These are phyloP conservation scores for Suillus decipiens DNA, from an alignment of 768 basidiomycete species.

Conservation along the genomic window DNA sequence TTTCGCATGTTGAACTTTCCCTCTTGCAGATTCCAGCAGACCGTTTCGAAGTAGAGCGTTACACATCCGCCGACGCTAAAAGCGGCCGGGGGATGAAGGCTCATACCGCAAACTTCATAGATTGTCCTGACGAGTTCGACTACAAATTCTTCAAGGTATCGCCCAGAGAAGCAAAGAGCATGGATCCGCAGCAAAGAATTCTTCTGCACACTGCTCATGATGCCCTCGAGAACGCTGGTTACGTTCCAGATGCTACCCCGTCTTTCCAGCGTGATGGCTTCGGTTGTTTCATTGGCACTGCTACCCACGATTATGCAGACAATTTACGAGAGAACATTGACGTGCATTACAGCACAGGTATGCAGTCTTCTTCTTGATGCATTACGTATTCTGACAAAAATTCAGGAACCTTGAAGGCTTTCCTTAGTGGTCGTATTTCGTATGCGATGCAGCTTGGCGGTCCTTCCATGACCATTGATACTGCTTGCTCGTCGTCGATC, in stretches of 20 bases:
- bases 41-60: slow-evolving; percentile 53
- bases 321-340: slow-evolving; percentile 65
- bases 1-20: slow-evolving; percentile 7
- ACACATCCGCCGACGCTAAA: slow-evolving; percentile 26
- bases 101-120: slow-evolving; percentile 64
- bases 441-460: slow-evolving; percentile 69
- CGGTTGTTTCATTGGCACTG: slow-evolving; percentile 68
- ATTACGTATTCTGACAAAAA: neutral
- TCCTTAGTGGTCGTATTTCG: slow-evolving; percentile 71
- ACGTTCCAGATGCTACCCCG: slow-evolving; percentile 58
- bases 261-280: slow-evolving; percentile 54
- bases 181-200: slow-evolving; percentile 78
- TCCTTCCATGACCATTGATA: slow-evolving; percentile 72
- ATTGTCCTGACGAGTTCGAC: slow-evolving; percentile 61
- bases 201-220: slow-evolving; percentile 67
- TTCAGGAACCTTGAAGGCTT: slow-evolving; percentile 67
- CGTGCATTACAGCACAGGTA: slow-evolving; percentile 72
- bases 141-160: slow-evolving; percentile 71
- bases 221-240: slow-evolving; percentile 71
- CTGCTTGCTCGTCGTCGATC: slow-evolving; percentile 72
- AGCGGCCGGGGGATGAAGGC: slow-evolving; percentile 49
- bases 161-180: slow-evolving; percentile 71
- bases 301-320: slow-evolving; percentile 69
- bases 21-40: slow-evolving; percentile 55
- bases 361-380: slow-evolving; percentile 7